These are phyloP conservation scores for Phytopythium kandeliae DNA, from an alignment of 352 stramenopile species.

Conservation along the genomic window DNA sequence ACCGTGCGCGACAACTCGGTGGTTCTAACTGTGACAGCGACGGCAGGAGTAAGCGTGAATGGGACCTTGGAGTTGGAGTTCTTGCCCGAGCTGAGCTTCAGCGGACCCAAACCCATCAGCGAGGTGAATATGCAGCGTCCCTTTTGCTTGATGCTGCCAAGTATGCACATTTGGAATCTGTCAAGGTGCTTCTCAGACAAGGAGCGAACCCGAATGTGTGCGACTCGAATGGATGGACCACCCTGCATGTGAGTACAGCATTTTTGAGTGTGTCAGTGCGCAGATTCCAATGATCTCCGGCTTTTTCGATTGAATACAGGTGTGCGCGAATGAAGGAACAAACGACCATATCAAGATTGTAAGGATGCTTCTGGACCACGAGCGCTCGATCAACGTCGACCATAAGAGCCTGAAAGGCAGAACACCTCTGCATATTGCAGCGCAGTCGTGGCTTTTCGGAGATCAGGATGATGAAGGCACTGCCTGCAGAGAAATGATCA, in stretches of 20 bases:
- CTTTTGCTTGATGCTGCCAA: conserved; percentile 42
- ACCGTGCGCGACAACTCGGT: not conserved
- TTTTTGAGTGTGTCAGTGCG: not conserved
- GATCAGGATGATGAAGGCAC: not conserved
- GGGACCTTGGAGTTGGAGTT: conserved; percentile 28
- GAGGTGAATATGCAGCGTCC: conserved; percentile 4
- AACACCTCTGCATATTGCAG: conserved; percentile 43
- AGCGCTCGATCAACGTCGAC: conserved; percentile 24
- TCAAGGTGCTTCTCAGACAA: conserved; percentile 34
- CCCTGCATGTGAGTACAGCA: conserved; percentile 42
- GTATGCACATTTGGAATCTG: conserved; percentile 33
- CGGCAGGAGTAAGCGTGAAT: no score
- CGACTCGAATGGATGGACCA: conserved; percentile 56
- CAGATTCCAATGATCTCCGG: not conserved
- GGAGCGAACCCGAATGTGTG: conserved; percentile 24
- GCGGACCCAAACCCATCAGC: conserved; percentile 1
- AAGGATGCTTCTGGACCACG: conserved; percentile 19
- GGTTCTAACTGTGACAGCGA: not conserved
- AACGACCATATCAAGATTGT: conserved; percentile 28
- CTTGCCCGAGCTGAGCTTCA: conserved; percentile 33
- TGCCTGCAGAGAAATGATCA: conserved; percentile 16
- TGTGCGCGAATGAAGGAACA: conserved; percentile 35
- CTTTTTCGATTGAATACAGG: conserved; percentile 14
- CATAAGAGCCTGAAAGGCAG: conserved; percentile 39
- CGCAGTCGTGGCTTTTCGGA: conserved; percentile 8